Conservation (phyloP, 371 early-diverging fungal species). For the Mortierella sp. region DNA sequence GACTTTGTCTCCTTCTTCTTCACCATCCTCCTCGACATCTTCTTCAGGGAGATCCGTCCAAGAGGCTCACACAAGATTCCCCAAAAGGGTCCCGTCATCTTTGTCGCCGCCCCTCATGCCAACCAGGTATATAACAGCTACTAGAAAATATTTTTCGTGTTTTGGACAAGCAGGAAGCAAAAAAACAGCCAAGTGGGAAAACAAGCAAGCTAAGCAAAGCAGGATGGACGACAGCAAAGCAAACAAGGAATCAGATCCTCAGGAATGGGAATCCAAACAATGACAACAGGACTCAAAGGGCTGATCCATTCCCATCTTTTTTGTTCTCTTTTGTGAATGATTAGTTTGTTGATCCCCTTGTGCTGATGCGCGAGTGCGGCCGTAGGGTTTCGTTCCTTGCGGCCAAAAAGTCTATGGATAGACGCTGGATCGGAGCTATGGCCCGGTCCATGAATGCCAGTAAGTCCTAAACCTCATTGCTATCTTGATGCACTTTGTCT, state of each 20-base stretch:
- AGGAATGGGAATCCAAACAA: not conserved
- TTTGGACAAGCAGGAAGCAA: not conserved
- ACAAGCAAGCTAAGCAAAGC: too few relatives aligned
- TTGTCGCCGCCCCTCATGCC: slow-evolving; percentile 96
- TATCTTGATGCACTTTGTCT: not conserved
- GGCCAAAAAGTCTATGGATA: slow-evolving; percentile 88
- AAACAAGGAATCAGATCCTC: not conserved
- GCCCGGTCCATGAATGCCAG: slow-evolving; percentile 81
- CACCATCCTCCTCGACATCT: slow-evolving; percentile 77
- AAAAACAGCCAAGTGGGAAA: too few relatives aligned
- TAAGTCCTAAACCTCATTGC: slow-evolving; percentile 25
- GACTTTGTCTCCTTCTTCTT: slow-evolving; percentile 70
- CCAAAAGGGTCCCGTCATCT: slow-evolving; percentile 89
- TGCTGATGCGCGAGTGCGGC: slow-evolving; percentile 80
- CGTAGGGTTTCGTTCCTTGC: slow-evolving; percentile 87
- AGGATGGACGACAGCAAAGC: not conserved
- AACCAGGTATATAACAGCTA: slow-evolving; percentile 79
- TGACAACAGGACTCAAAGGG: not conserved
- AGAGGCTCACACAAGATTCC: slow-evolving; percentile 92
- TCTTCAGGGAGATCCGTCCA: slow-evolving; percentile 90
- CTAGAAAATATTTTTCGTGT: slow-evolving; percentile 61
- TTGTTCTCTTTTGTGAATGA: not conserved
- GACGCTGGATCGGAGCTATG: slow-evolving; percentile 85
- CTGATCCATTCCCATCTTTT: not conserved
- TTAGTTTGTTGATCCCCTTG: slow-evolving; percentile 93